These are phyloP conservation scores for Ascoidea asiatica DNA, from an alignment of 805 yeast species.

Conservation along the genomic window DNA sequence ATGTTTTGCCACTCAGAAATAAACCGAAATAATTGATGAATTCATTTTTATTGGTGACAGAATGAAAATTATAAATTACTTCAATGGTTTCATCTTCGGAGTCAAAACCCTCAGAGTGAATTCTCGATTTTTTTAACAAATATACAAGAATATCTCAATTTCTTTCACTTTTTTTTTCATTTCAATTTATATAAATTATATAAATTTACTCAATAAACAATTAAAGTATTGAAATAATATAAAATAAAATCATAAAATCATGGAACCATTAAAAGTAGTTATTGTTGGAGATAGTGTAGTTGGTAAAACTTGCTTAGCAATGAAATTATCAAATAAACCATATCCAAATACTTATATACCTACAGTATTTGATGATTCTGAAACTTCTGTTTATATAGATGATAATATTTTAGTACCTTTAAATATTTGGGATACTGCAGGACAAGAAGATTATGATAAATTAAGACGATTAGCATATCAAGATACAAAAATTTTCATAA, in stretches of 20 bases:
- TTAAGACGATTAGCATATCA: conserved; percentile 79
- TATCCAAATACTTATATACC: conserved; percentile 90
- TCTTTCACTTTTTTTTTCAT: too few relatives aligned
- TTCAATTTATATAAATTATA: too few relatives aligned
- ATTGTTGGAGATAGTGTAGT: conserved; percentile 95
- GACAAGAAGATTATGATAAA: conserved; percentile 91
- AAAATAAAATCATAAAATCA: conserved; percentile 64
- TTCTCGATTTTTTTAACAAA: too few relatives aligned
- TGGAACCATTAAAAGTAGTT: too few relatives aligned
- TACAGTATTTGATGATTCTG: conserved; percentile 88
- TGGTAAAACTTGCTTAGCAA: conserved; percentile 82
- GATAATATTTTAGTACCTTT: conserved; percentile 87
- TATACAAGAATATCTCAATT: too few relatives aligned
- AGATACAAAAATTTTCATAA: conserved; percentile 73
- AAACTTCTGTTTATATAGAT: conserved; percentile 85
- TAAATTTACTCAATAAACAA: too few relatives aligned
- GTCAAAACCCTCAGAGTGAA: too few relatives aligned
- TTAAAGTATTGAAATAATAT: conserved; percentile 21
- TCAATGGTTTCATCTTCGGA: too few relatives aligned
- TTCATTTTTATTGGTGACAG: too few relatives aligned
- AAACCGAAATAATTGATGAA: too few relatives aligned
- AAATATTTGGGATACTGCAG: conserved; percentile 94
- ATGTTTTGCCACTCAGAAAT: too few relatives aligned
- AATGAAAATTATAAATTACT: too few relatives aligned
- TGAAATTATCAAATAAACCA: conserved; percentile 83